Conservation (phyloP, 306 rosid genomes). For the Notholithocarpus densiflorus region DNA sequence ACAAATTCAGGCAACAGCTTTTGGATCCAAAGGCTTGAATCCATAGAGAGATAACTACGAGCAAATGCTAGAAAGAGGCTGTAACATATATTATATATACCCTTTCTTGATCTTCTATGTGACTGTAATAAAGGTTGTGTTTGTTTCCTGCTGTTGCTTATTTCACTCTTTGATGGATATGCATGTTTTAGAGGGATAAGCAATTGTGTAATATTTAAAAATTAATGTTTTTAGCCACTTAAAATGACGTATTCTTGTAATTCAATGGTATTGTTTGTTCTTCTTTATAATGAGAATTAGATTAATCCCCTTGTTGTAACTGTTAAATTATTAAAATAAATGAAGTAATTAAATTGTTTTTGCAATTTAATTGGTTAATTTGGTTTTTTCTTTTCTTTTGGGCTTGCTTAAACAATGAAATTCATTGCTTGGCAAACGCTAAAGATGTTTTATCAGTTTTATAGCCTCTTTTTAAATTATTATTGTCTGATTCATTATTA, state of each 20-base stretch:
- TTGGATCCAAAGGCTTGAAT: conserved; percentile 80
- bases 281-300: no score
- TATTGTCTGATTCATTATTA: no score
- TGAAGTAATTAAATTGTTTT: no score
- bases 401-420: no score
- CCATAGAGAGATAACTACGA: conserved; percentile 81
- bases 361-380: no score
- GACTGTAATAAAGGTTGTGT: not conserved
- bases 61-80: conserved; percentile 67
- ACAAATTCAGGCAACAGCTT: conserved; percentile 74
- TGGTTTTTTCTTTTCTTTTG: no score
- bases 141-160: conserved; percentile 13
- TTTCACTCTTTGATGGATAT: not conserved
- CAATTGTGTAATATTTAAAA: conserved; percentile 2
- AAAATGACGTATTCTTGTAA: not conserved
- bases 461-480: no score
- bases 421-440: no score
- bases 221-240: not conserved
- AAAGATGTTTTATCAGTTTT: no score
- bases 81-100: not conserved
- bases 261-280: no score
- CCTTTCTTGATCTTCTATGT: not conserved
- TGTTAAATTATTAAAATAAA: no score
- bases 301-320: no score
- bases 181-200: conserved; percentile 12